phyloP scores from a whole-genome alignment of 2,329 filamentous ascomycete species.

The Ascochyta clinopodiicola region DNA sequence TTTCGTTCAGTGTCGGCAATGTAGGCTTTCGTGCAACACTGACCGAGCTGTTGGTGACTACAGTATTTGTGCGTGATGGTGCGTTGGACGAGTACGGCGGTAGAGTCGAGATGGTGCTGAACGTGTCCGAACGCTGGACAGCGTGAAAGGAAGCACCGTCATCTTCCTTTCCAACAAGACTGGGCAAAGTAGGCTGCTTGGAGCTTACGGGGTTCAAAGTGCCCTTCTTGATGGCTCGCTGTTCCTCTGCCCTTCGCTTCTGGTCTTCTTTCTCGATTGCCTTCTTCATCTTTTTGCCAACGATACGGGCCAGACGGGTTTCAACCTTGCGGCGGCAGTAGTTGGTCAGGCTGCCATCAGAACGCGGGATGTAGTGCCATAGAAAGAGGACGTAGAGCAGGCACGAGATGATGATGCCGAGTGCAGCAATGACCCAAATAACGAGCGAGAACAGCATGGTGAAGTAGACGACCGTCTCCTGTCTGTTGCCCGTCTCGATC shows the following conservation, averaged over 20 bases:
- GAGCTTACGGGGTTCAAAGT: conserved; percentile 42
- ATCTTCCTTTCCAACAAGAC: conserved; percentile 43
- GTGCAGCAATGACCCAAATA: conserved; percentile 82
- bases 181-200: conserved; percentile 50
- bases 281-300: conserved; percentile 85
- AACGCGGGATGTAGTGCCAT: conserved; percentile 86
- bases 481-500: conserved; percentile 70
- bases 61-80: conserved; percentile 60
- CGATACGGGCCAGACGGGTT: conserved; percentile 80
- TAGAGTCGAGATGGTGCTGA: conserved; percentile 46
- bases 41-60: conserved; percentile 46
- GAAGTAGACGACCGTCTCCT: conserved; percentile 81
- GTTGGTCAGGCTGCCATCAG: conserved; percentile 78
- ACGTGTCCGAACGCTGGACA: conserved; percentile 44
- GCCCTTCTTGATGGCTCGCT: conserved; percentile 55
- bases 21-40: conserved; percentile 44
- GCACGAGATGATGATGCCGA: conserved; percentile 75
- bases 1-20: conserved; percentile 50
- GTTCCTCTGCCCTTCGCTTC: conserved; percentile 52
- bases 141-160: conserved; percentile 49
- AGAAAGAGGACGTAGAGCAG: conserved; percentile 88
- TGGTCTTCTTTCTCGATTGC: conserved; percentile 79
- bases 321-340: conserved; percentile 96
- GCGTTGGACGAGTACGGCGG: conserved; percentile 60
- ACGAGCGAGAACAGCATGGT: conserved; percentile 92